Conservation (phyloP, 192 early-diverging fungal species). For the Linnemannia schmuckeri region DNA sequence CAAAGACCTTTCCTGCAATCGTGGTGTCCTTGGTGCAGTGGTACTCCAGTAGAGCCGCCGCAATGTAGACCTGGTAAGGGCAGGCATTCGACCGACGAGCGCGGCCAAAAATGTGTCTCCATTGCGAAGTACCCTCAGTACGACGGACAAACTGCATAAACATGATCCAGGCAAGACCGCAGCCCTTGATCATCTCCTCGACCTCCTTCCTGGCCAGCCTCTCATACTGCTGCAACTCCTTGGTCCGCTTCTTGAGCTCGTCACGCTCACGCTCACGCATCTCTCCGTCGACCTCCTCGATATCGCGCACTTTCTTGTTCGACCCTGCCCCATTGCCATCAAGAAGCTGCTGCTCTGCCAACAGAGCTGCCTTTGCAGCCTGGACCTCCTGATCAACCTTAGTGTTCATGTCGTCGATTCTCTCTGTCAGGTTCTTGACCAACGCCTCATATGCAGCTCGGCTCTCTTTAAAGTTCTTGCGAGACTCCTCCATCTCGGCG, state of each 20-base stretch:
- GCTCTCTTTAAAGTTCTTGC: constrained; percentile 69
- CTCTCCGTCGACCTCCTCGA: constrained; percentile 70
- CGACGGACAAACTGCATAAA: constrained; percentile 88
- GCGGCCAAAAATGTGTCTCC: constrained; percentile 79
- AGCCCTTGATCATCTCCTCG: constrained; percentile 66
- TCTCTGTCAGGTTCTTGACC: constrained; percentile 56
- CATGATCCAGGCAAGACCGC: constrained; percentile 86
- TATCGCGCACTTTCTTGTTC: constrained; percentile 58
- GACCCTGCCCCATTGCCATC: constrained; percentile 41
- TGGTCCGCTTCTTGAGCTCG: constrained; percentile 68
- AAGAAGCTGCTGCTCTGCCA: constrained; percentile 51
- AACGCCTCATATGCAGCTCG: constrained; percentile 69
- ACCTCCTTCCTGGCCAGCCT: constrained; percentile 66
- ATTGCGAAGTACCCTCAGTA: constrained; percentile 70
- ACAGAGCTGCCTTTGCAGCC: constrained; percentile 48
- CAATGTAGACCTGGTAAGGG: constrained; percentile 80
- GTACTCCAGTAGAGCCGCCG: constrained; percentile 89
- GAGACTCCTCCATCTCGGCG: constrained; percentile 76
- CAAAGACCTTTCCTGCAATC: constrained; percentile 92
- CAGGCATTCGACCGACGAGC: constrained; percentile 80
- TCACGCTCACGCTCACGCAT: constrained; percentile 65
- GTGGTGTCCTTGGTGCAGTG: constrained; percentile 86
- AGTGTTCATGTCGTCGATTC: constrained; percentile 61
- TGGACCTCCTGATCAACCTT: constrained; percentile 62
- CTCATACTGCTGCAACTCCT: constrained; percentile 74